These are phyloP conservation scores for Paracamarosporium sp. DNA, from an alignment of 2,329 filamentous ascomycete genomes.

Conservation along the genomic window DNA sequence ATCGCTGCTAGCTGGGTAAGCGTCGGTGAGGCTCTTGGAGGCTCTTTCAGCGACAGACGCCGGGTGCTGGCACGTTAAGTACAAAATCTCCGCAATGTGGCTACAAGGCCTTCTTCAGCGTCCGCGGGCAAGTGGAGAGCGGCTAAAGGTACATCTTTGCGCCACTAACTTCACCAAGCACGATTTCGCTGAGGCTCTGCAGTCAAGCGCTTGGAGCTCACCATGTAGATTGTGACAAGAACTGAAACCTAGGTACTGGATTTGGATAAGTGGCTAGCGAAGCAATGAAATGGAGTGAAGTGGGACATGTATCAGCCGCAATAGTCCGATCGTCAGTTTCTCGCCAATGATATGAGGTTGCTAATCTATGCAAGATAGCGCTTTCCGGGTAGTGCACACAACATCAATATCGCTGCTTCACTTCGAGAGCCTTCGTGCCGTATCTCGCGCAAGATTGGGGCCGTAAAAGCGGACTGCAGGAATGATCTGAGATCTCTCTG, in stretches of 20 bases:
- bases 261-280: slow-evolving; percentile 9
- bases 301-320: slow-evolving; percentile 12
- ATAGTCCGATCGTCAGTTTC: slow-evolving; percentile 2
- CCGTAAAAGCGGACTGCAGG: neutral
- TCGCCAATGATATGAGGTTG: slow-evolving; percentile 4
- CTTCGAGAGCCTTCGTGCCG: neutral
- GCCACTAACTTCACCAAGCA: slow-evolving; percentile 13
- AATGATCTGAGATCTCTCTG: neutral
- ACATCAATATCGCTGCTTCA: neutral
- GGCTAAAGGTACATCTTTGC: slow-evolving; percentile 23
- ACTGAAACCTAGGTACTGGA: slow-evolving; percentile 23
- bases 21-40: slow-evolving; percentile 9
- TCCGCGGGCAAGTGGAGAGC: slow-evolving; percentile 17
- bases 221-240: slow-evolving; percentile 12
- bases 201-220: slow-evolving; percentile 12
- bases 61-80: slow-evolving; percentile 19
- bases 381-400: neutral
- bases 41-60: neutral
- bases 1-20: neutral
- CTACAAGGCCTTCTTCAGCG: slow-evolving; percentile 6
- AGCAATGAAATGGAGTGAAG: slow-evolving; percentile 5
- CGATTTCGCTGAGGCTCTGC: slow-evolving; percentile 6
- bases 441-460: neutral
- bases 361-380: slow-evolving; percentile 8
- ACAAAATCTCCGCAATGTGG: slow-evolving; percentile 7